phyloP scores from a whole-genome alignment of 1,284 basidiomycete species.

The Cutaneotrichosporon cutaneum region DNA sequence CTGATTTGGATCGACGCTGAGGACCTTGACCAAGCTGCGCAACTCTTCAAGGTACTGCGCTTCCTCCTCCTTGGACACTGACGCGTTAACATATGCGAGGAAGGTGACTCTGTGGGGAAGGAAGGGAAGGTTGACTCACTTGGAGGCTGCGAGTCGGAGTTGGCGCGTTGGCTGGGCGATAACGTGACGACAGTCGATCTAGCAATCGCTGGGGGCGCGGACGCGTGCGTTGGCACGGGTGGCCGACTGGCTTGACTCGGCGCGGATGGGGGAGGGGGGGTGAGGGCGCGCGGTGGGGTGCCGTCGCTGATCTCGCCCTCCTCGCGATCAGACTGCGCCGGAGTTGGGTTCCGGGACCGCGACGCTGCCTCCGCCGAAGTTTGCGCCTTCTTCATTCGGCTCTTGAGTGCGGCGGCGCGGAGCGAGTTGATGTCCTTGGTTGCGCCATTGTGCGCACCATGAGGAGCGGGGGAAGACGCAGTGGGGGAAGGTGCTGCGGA shows the following conservation, averaged over 20 bases:
- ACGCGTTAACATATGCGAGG: neutral
- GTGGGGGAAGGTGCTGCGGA: neutral
- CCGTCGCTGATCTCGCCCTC: slow-evolving; percentile 25
- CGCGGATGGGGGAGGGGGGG: neutral
- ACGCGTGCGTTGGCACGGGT: neutral
- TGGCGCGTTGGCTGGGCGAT: neutral
- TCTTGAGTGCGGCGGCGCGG: slow-evolving; percentile 17
- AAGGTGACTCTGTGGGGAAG: neutral
- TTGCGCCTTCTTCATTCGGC: slow-evolving; percentile 5
- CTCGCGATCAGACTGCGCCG: slow-evolving; percentile 10
- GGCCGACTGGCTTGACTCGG: neutral
- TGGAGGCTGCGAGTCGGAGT: neutral
- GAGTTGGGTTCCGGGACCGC: neutral
- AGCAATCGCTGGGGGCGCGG: slow-evolving; percentile 6
- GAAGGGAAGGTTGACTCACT: slow-evolving; percentile 9
- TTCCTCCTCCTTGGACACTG: slow-evolving; percentile 36
- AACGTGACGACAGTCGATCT: slow-evolving; percentile 23
- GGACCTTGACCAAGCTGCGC: slow-evolving; percentile 35
- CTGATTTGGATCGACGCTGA: slow-evolving; percentile 33
- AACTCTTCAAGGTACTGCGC: slow-evolving; percentile 39
- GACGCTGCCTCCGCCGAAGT: neutral
- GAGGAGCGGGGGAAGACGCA: neutral
- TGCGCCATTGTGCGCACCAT: neutral
- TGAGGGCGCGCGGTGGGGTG: neutral
- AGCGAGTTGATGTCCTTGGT: slow-evolving; percentile 16